Conservation (phyloP, 169 alveolate genomes). For the Plasmodium billcollinsi region DNA sequence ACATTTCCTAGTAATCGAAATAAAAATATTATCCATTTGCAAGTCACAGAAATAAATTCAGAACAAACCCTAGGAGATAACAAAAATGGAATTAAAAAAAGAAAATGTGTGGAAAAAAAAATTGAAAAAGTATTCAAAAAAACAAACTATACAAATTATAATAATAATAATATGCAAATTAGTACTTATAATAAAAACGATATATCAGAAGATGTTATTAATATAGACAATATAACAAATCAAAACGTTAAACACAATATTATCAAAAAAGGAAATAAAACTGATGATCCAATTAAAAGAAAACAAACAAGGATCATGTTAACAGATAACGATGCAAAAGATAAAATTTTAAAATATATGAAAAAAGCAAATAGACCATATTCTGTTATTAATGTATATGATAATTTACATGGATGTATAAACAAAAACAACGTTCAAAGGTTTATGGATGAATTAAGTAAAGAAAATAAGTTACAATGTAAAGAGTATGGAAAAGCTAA, state of each 20-base stretch:
- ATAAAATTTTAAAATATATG: conserved; percentile 86
- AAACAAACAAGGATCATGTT: conserved; percentile 30
- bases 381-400: conserved; percentile 86
- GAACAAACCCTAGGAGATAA: neutral
- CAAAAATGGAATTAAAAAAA: neutral
- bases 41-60: neutral
- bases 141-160: neutral
- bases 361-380: conserved; percentile 87
- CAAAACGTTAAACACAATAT: no score
- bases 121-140: conserved; percentile 9
- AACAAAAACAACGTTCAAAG: conserved; percentile 82
- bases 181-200: conserved; percentile 18
- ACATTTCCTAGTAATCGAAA: no score
- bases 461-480: conserved; percentile 81
- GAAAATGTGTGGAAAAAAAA: conserved; percentile 19
- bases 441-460: conserved; percentile 84
- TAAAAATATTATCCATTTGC: no score
- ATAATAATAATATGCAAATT: conserved; percentile 9
- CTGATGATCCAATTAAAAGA: conserved; percentile 12
- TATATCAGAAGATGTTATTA: conserved; percentile 16
- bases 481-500: conserved; percentile 90
- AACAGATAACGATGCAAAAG: conserved; percentile 75
- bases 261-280: conserved; percentile 15
- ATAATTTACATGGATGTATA: conserved; percentile 82
- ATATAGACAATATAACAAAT: no score